Conservation (phyloP, 176 grass and related monocot species). For the Otatea glauca region DNA sequence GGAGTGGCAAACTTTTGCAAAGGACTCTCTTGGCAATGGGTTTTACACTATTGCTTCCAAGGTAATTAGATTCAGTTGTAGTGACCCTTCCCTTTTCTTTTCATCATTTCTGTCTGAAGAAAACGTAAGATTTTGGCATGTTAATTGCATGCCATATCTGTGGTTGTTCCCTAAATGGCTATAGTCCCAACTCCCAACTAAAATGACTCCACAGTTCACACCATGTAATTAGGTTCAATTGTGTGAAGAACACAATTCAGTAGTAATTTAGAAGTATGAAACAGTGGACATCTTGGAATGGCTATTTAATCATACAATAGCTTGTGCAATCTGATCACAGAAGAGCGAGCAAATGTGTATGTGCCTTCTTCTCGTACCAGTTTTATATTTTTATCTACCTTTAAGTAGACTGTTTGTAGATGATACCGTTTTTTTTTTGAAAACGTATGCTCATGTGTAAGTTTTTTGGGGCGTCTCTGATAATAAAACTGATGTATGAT, state of each 20-base stretch:
- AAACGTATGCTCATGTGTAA: neutral
- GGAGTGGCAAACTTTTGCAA: constrained; percentile 83
- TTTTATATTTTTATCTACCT: neutral
- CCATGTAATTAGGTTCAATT: neutral
- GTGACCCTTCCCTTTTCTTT: neutral
- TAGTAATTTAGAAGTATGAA: neutral
- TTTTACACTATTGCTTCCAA: constrained; percentile 78
- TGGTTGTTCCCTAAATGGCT: neutral
- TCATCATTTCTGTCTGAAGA: neutral
- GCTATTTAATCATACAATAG: neutral
- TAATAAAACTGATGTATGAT: neutral
- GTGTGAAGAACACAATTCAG: neutral
- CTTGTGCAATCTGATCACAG: neutral
- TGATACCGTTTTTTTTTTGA: neutral
- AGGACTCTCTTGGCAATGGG: constrained; percentile 80
- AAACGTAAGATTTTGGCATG: neutral
- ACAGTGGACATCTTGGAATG: neutral
- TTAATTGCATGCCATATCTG: neutral
- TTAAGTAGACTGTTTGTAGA: neutral
- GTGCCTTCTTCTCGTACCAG: neutral
- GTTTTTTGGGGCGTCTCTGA: neutral
- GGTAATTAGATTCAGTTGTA: constrained; percentile 23
- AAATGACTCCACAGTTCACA: neutral
- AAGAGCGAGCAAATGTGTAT: neutral
- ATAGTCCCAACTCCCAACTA: neutral